A percentile compares a stretch with the other conserved stretches of the same genome.
Conservation (phyloP, 2,329 filamentous ascomycete species). For the Sphaerulina populicola region DNA sequence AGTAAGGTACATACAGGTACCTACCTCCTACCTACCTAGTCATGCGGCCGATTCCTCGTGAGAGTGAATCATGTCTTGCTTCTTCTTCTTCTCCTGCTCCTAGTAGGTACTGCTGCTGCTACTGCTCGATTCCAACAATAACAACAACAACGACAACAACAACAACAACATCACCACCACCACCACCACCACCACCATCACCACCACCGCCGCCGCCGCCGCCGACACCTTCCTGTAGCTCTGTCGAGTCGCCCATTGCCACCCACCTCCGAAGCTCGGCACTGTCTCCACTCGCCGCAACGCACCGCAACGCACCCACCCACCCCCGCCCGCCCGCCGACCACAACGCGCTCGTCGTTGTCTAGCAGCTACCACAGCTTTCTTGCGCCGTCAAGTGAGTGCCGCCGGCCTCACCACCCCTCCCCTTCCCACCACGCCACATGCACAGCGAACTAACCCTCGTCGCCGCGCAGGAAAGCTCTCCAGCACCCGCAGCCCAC, state of each 20-base stretch:
- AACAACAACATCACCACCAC: background rate
- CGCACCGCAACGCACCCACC: conserved; percentile 2
- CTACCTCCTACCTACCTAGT: too few relatives aligned
- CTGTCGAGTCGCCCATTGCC: background rate
- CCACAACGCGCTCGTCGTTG: conserved; percentile 13
- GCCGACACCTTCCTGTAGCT: too few relatives aligned
- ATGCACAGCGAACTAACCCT: conserved; percentile 6
- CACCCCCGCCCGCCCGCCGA: conserved; percentile 11
- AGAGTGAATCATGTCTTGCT: background rate
- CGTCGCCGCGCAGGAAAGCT: conserved; percentile 29
- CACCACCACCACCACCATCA: background rate
- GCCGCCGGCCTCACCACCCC: conserved; percentile 18
- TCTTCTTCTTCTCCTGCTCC: background rate
- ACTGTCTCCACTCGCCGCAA: background rate
- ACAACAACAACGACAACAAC: background rate
- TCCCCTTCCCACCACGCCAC: conserved; percentile 6
- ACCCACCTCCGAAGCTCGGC: conserved; percentile 8
- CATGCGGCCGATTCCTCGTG: background rate
- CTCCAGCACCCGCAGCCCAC: conserved; percentile 16
- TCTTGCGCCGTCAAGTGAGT: conserved; percentile 33
- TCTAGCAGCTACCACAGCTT: conserved; percentile 19
- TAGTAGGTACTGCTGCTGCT: background rate
- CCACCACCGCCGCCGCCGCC: background rate
- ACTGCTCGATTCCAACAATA: background rate
- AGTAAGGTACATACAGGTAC: too few relatives aligned